Base-by-base conservation (phyloP, 2,329 filamentous ascomycete genomes). In the Fusarium hostae region DNA sequence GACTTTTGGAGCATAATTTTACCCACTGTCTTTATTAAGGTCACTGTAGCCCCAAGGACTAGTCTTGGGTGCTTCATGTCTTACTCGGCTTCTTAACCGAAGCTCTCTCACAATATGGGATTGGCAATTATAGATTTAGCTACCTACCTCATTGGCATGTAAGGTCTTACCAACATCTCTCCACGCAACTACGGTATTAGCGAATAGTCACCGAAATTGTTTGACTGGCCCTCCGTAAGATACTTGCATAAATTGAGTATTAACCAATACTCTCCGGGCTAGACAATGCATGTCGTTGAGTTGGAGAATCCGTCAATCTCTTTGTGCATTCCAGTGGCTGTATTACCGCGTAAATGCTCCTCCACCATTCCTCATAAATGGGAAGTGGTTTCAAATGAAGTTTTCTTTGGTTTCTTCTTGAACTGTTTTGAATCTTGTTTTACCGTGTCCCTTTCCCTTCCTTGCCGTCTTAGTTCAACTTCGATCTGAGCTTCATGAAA, bases 261-360 rank as follows among this genome's bases (percentile, higher is more conserved):
- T 10, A n/a, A 9, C 13, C 26, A 12, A 13, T 28, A 37, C 30
- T 34, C 11, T 28, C 18, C 28, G 22, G 39, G 20, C 28, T 26
- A 34, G 9, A 13, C 11, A 18, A 20, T 37, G 9, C 22, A 47
- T 18, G 37, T 18, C 13, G 20, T 55, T 26, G 10, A 13, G n/a
- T 48, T 30, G 30, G 56, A 50, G 34, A 63, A 59, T 66, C 43
- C 61, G 45, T 70, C 70, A 45, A 34, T 52, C 15, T 69, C 37
- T 57, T 7, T 45, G 10, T 40, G 20, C 69, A 70, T 72, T 72
- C 69, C 69, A 62, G 56, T 40, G 22, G 30, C 24, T 34, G 16
- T 26, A 22, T 40, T 26, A 26, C 43, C 22, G 22, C 15, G 24
- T 40, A 59, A 30, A 48, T 45, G 11, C 39, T 50, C 51, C 54